Evolutionary conservation across 1,284 basidiomycete species (phyloP).

Genomic region (Tilletia walkeri): DNA sequence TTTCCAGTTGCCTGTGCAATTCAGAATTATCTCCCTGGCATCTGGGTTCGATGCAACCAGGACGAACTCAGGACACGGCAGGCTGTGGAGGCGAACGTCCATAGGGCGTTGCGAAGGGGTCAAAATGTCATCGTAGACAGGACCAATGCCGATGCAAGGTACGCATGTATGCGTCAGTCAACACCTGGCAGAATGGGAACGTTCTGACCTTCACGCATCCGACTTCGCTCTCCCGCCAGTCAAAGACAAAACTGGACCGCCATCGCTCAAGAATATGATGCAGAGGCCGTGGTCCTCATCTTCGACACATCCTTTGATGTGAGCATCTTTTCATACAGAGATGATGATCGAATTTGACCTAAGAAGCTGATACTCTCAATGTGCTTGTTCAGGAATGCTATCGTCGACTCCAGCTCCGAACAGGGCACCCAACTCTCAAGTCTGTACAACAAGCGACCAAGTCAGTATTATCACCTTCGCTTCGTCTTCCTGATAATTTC

Average conservation of each 20-base stretch:
- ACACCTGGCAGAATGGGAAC: not conserved
- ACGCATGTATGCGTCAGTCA: not conserved
- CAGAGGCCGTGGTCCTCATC: slow-evolving; percentile 18
- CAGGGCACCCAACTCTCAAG: not conserved
- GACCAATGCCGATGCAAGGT: slow-evolving; percentile 24
- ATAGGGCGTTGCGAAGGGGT: slow-evolving; percentile 18
- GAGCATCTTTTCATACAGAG: not conserved
- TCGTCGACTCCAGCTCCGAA: slow-evolving; percentile 6
- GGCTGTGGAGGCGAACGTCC: slow-evolving; percentile 17
- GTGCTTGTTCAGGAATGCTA: not conserved
- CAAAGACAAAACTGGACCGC: not conserved
- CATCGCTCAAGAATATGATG: not conserved
- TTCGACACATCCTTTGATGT: slow-evolving; percentile 21
- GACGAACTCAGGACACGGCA: slow-evolving; percentile 24
- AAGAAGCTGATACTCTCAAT: not conserved
- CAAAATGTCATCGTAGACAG: slow-evolving; percentile 27
- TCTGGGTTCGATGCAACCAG: slow-evolving; percentile 28
- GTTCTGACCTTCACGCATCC: not conserved
- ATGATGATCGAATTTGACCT: not conserved
- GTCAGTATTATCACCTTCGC: not conserved
- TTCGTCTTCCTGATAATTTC: too few relatives aligned
- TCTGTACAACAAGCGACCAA: not conserved
- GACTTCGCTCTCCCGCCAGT: not conserved
- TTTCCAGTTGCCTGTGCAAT: slow-evolving; percentile 25
- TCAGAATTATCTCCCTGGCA: slow-evolving; percentile 17